Conservation (phyloP, 169 alveolate genomes). For the Cryptosporidium ubiquitum region DNA sequence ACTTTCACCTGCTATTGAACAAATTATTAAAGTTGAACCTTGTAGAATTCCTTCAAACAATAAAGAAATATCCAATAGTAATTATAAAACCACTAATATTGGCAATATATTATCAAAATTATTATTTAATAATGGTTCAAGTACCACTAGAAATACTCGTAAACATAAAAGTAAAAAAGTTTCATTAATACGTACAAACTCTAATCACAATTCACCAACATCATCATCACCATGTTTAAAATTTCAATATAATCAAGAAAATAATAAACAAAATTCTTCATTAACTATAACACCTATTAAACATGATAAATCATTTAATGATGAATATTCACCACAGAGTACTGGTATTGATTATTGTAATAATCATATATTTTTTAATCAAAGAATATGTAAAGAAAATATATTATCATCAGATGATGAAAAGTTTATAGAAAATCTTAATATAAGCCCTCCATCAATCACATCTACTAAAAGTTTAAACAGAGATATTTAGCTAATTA, state of each 20-base stretch:
- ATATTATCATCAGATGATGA: conserved; percentile 9
- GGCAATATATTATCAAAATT: conserved; percentile 28
- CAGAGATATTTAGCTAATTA: not conserved
- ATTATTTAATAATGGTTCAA: conserved; percentile 32
- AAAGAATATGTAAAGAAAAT: conserved; percentile 1
- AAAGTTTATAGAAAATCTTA: conserved; percentile 1
- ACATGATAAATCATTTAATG: not conserved
- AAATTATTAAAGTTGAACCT: conserved; percentile 65
- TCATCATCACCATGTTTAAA: conserved; percentile 20
- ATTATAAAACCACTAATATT: not conserved
- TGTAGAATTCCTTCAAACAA: conserved; percentile 29
- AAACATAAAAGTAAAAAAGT: not conserved
- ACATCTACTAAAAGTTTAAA: not conserved
- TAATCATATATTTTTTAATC: not conserved
- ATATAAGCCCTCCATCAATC: conserved; percentile 3
- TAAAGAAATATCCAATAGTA: not conserved
- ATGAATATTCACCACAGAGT: not conserved
- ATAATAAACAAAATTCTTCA: not conserved
- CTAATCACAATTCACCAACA: not conserved
- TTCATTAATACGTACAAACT: not conserved
- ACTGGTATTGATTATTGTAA: conserved; percentile 6
- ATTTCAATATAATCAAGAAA: not conserved
- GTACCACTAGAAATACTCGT: not conserved
- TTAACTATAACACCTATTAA: conserved; percentile 3
- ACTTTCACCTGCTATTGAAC: conserved; percentile 69